Conservation (phyloP, 176 grass and related monocot species). For the Cenchrus fungigraminus region DNA sequence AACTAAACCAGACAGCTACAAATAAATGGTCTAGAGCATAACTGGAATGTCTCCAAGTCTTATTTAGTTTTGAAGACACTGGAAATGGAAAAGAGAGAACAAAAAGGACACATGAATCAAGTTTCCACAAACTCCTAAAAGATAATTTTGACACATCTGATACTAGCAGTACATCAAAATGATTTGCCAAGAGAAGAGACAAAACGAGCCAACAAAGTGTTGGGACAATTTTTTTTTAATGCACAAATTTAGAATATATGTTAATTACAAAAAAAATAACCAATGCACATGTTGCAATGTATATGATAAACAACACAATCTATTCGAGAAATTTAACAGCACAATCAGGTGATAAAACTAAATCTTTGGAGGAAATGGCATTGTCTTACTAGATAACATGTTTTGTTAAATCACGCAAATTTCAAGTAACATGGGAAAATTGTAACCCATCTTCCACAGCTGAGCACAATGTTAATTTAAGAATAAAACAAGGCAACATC, state of each 20-base stretch:
- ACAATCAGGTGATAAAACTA: background rate
- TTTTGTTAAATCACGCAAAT: background rate
- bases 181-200: conserved; percentile 5
- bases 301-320: background rate
- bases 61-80: background rate
- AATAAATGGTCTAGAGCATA: background rate
- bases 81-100: background rate
- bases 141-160: background rate
- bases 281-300: background rate
- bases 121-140: background rate
- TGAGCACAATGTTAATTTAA: background rate
- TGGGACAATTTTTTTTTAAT: background rate
- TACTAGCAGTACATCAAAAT: conserved; percentile 15
- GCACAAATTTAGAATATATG: conserved; percentile 5
- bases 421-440: background rate
- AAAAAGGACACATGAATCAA: background rate
- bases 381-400: background rate
- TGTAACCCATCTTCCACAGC: background rate
- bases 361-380: too few species aligned
- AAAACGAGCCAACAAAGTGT: background rate
- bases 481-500: background rate
- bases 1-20: background rate
- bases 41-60: background rate
- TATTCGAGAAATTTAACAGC: too few species aligned
- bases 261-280: background rate